phyloP scores from a whole-genome alignment of 305 asterid species.

The Fraxinus greggii region DNA sequence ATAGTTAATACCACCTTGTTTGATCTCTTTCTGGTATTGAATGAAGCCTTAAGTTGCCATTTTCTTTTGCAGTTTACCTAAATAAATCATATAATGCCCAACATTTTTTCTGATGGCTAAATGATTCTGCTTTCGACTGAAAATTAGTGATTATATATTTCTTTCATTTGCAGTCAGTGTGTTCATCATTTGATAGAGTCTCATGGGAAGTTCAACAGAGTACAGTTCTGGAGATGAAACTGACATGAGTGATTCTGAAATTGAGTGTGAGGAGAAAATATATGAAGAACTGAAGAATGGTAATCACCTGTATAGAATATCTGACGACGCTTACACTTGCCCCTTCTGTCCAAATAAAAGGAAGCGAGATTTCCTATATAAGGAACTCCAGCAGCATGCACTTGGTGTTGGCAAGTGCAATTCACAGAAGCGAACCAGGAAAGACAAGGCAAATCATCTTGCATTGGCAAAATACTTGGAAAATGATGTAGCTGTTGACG shows the following conservation, averaged over 20 bases:
- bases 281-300: constrained; percentile 58
- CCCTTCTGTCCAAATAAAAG: constrained; percentile 65
- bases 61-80: not conserved
- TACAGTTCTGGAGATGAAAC: constrained; percentile 40
- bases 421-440: constrained; percentile 50
- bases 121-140: not conserved
- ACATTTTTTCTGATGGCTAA: not conserved
- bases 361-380: constrained; percentile 43
- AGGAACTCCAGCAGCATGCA: constrained; percentile 64
- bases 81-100: not conserved
- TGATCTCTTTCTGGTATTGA: not conserved
- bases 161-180: not conserved
- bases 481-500: constrained; percentile 35
- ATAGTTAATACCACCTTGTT: not conserved
- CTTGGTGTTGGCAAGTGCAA: constrained; percentile 46
- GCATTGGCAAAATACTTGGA: constrained; percentile 61
- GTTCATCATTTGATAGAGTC: constrained; percentile 14
- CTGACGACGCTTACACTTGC: constrained; percentile 52
- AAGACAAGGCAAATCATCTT: constrained; percentile 61
- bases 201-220: constrained; percentile 47
- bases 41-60: not conserved
- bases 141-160: not conserved
- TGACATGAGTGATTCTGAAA: constrained; percentile 44
- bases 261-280: constrained; percentile 39
- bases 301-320: constrained; percentile 44